Evolutionary conservation across 2,329 filamentous ascomycete genomes (phyloP), one percentile per base, ranked within the genome.

Genomic region (Aschersonia sp.): DNA sequence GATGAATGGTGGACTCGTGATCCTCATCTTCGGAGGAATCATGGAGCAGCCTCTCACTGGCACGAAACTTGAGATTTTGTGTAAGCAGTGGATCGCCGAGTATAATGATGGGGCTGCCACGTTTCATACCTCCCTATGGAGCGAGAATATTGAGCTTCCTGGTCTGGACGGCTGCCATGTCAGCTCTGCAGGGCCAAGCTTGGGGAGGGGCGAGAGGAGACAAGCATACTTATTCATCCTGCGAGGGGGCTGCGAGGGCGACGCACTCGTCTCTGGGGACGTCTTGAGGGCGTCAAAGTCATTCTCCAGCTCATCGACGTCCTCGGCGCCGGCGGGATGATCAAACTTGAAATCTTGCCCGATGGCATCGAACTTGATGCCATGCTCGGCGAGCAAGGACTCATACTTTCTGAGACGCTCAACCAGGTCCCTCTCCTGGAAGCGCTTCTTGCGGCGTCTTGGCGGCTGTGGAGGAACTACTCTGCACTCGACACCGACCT

Each of bases 391-490:
- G 33, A 88, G 68, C 41, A 88, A 65, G 6, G 65, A 60, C 63
- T 88, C 85, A 55, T 87, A 87, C 45, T 75, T 74, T 47, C 73
- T 76, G 29, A 87, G 67, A n/a, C 81, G 76, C 6, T 84, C 78
- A 46, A 87, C 67, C 41, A 88, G 68, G 49, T 85, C 81, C 57
- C 76, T 76, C 63, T 88, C 84, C 29, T 81, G 77, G 43, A 85
- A 78, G 47, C 78, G 72, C 63, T 76, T 78, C 65, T 78, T 78
- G 49, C 76, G 66, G 9, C 77, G 61, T 58, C 79, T 64, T 57
- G 78, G 68, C 59, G 79, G 68, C 58, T 78, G 63, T 55, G 78
- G 66, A 56, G 77, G 66, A 53, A 75, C 63, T 6, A 81, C 75
- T 39, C 72, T 70, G 58, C 80, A 87, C 54, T 84, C 75, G 33